Conservation (phyloP, 164 flowering plant genomes). For the Chimonanthus praecox region DNA sequence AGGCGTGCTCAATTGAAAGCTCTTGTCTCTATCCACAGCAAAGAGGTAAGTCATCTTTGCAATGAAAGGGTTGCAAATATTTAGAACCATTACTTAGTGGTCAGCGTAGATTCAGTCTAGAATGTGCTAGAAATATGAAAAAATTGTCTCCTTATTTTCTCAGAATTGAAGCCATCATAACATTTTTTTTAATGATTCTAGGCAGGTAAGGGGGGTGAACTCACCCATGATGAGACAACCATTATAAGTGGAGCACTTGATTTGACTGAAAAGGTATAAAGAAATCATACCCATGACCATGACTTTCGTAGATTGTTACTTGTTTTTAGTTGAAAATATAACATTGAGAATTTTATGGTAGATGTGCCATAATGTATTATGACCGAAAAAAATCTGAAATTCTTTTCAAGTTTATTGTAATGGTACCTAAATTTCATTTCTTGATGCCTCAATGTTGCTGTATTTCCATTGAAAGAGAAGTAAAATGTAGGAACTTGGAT, state of each 20-base stretch:
- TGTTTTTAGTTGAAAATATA: background rate
- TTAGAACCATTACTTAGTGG: background rate
- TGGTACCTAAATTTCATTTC: no score
- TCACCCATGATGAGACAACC: slow-evolving; percentile 95
- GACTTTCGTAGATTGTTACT: background rate
- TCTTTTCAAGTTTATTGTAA: no score
- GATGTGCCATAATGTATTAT: no score
- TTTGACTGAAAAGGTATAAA: slow-evolving; percentile 49
- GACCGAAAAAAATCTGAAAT: no score
- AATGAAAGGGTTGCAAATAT: background rate
- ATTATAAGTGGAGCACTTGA: slow-evolving; percentile 95
- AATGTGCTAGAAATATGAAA: background rate
- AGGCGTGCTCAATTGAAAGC: slow-evolving; percentile 96
- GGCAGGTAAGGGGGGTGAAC: slow-evolving; percentile 99
- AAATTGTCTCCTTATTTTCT: background rate
- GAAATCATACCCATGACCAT: background rate
- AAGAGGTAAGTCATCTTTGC: slow-evolving; percentile 50
- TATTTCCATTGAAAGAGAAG: no score
- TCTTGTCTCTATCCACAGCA: slow-evolving; percentile 85
- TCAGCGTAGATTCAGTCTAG: background rate
- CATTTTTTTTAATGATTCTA: slow-evolving; percentile 9
- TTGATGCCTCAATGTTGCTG: no score
- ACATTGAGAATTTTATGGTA: no score
- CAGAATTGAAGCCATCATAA: background rate
- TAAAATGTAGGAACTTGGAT: no score